Evolutionary conservation across 2,329 filamentous ascomycete species (phyloP), one percentile per base, ranked within the genome.

Genomic region (Piedraia hortae): DNA sequence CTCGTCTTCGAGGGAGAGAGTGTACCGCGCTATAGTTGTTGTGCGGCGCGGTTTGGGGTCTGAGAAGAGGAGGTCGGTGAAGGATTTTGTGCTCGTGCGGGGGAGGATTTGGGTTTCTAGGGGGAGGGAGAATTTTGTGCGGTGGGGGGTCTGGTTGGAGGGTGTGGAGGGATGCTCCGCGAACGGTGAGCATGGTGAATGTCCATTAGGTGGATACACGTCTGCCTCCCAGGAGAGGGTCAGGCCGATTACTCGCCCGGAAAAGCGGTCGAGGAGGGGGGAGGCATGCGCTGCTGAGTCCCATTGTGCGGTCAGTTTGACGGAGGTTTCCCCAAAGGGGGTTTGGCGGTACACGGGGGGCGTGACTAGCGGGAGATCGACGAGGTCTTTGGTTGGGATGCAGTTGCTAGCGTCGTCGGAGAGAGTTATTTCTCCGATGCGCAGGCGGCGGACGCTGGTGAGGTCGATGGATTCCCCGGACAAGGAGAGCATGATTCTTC

Each of bases 281-380:
- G 85, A 91, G 30, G 66, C 68, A 44, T 97, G 85, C 32, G 85
- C 56, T 37, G 78, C 89, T 0, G 82, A 91, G 41, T 97, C 85
- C 85, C 85, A 97, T 38, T 93, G 80, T 1, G 73, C 78, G n/a
- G 71, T 59, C 19, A 93, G 56, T 1, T 70, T 80, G 16, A 91
- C 67, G 41, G 71, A 78, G 16, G 68, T 70, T 1, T 80, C 91
- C 16, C 85, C 85, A 41, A 93, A 88, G 12, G 74, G 64, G 38
- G 91, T 88, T 26, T 73, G 66, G 30, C 70, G 72, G 31, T 90
- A 69, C 25, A 66, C 57, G 1, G 85, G 82, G 21, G 70, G 65
- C 14, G 71, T 62, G 3, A 78, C 58, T 20, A 89, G 55, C 37
- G 75, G 75, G 16, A 97, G 50, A 0, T 64, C 46, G 3, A 97